A percentile compares a stretch with the other conserved stretches of the same genome.
These are phyloP conservation scores for Helminthosporium solani DNA, from an alignment of 2,329 filamentous ascomycete species.

Conservation along the genomic window DNA sequence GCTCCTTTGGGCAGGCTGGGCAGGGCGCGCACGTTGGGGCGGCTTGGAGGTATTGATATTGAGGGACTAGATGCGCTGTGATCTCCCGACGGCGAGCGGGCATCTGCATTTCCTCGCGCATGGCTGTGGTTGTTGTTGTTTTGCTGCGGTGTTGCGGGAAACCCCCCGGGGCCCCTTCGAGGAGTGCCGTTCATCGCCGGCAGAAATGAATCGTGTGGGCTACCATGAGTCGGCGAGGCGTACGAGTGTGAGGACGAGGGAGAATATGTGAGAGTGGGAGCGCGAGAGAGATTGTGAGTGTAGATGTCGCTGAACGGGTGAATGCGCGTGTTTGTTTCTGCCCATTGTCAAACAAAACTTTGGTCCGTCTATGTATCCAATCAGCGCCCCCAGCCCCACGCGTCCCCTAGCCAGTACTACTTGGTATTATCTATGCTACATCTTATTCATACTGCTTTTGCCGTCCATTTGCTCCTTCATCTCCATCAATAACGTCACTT, in stretches of 20 bases:
- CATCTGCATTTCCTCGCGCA: too few relatives aligned
- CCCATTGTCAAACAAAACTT: conserved; percentile 31
- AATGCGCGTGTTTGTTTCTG: too few relatives aligned
- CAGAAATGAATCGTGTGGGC: conserved; percentile 11
- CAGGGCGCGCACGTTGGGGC: conserved; percentile 38
- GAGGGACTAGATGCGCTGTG: conserved; percentile 24
- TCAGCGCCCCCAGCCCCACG: conserved; percentile 11
- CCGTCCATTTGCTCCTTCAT: neutral
- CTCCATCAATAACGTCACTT: too few relatives aligned
- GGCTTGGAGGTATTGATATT: too few relatives aligned
- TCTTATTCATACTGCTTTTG: too few relatives aligned
- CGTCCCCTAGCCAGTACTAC: too few relatives aligned
- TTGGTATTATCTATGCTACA: too few relatives aligned
- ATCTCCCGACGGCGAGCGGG: conserved; percentile 26
- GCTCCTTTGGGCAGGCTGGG: conserved; percentile 34
- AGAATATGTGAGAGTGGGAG: too few relatives aligned
- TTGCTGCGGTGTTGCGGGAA: conserved; percentile 70
- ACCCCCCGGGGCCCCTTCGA: conserved; percentile 75
- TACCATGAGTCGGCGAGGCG: conserved; percentile 29
- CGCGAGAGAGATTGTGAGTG: too few relatives aligned
- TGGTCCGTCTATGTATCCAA: conserved; percentile 28
- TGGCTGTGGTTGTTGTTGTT: too few relatives aligned
- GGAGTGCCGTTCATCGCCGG: conserved; percentile 78
- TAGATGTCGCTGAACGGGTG: too few relatives aligned
- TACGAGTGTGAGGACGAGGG: too few relatives aligned